Conservation (phyloP, 2,329 filamentous ascomycete genomes). For the Aspergillus pseudoterreus region DNA sequence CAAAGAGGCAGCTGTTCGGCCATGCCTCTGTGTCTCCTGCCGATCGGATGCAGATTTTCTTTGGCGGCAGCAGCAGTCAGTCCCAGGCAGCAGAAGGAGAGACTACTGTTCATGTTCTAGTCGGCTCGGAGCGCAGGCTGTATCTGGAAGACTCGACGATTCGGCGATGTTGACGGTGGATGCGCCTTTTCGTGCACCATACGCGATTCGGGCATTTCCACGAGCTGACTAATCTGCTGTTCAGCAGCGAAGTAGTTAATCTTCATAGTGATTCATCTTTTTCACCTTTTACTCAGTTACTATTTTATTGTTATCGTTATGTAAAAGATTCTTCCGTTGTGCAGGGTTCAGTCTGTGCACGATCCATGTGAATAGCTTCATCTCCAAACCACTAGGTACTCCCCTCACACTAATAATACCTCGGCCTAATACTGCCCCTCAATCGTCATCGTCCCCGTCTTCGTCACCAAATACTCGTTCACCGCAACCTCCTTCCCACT, state of each 20-base stretch:
- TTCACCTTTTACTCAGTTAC: too few relatives aligned
- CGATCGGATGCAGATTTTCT: neutral
- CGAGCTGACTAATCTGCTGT: conserved; percentile 16
- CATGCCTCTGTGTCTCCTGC: neutral
- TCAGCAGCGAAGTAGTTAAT: too few relatives aligned
- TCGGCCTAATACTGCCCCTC: conserved; percentile 50
- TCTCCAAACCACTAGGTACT: neutral
- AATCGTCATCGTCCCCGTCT: conserved; percentile 62
- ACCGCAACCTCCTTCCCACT: conserved; percentile 64
- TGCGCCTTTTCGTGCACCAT: conserved; percentile 11
- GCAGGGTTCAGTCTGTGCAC: neutral
- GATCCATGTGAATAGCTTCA: neutral
- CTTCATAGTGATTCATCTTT: too few relatives aligned
- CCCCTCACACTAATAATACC: too few relatives aligned
- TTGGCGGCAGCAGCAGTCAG: neutral
- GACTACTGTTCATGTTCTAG: neutral
- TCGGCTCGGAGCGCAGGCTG: neutral
- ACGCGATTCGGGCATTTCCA: conserved; percentile 18
- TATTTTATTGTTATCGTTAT: too few relatives aligned
- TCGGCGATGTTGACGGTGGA: neutral
- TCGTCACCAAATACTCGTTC: conserved; percentile 60
- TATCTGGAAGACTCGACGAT: conserved; percentile 6
- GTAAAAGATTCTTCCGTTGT: too few relatives aligned
- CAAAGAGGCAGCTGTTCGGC: conserved; percentile 5
- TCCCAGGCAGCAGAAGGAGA: neutral